These are phyloP conservation scores for Boletellus ananas DNA, from an alignment of 768 basidiomycete genomes.

Conservation along the genomic window DNA sequence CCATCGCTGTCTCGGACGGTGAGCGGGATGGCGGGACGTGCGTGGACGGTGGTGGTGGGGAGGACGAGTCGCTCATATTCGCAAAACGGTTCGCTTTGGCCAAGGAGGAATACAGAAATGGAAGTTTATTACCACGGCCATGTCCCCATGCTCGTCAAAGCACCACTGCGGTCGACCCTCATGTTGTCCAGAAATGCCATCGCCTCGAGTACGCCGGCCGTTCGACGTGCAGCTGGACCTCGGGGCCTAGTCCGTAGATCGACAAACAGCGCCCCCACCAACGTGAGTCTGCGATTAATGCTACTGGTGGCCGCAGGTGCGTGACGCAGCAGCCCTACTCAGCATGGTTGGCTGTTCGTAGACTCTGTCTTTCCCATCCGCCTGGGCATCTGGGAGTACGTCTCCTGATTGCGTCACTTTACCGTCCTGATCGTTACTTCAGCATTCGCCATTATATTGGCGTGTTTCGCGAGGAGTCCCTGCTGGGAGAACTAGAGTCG, in stretches of 20 bases:
- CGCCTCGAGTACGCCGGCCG: not conserved
- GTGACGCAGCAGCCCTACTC: slow-evolving; percentile 13
- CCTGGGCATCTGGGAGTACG: slow-evolving; percentile 71
- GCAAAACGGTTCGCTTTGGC: slow-evolving; percentile 23
- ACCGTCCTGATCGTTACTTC: slow-evolving; percentile 2
- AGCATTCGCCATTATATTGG: slow-evolving; percentile 68
- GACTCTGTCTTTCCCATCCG: slow-evolving; percentile 78
- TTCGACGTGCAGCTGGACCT: slow-evolving; percentile 1
- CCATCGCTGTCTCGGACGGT: slow-evolving; percentile 24
- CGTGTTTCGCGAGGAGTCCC: slow-evolving; percentile 51
- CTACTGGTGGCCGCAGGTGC: slow-evolving; percentile 6
- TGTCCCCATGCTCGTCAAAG: not conserved
- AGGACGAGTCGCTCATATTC: slow-evolving; percentile 16
- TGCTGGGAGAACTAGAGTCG: slow-evolving; percentile 45
- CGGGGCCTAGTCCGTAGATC: slow-evolving; percentile 1
- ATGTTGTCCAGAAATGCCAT: slow-evolving; percentile 20
- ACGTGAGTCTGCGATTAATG: slow-evolving; percentile 17
- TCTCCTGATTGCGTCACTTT: not conserved
- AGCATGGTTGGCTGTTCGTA: slow-evolving; percentile 63
- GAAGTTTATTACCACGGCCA: slow-evolving; percentile 13
- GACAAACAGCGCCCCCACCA: slow-evolving; percentile 11
- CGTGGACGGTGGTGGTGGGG: slow-evolving; percentile 19
- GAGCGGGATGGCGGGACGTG: slow-evolving; percentile 18
- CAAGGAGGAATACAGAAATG: slow-evolving; percentile 2
- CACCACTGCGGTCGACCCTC: not conserved